Evolutionary conservation across 2,329 filamentous ascomycete species (phyloP).

Genomic region (Botrytis aclada): DNA sequence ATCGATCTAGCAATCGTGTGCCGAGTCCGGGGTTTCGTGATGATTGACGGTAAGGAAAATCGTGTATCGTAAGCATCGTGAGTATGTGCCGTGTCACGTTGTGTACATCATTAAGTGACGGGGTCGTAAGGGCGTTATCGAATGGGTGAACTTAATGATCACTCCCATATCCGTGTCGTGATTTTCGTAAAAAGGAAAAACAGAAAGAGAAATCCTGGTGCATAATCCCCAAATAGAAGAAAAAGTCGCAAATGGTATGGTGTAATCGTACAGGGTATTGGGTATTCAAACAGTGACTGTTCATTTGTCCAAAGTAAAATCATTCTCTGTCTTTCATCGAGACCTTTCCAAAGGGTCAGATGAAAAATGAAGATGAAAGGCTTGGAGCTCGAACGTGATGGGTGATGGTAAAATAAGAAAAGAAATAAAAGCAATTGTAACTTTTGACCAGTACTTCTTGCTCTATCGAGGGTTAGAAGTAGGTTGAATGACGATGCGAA

Average conservation of each 20-base stretch:
- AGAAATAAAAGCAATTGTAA: background rate
- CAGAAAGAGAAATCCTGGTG: background rate
- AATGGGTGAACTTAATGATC: background rate
- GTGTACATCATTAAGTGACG: background rate
- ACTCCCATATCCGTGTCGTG: background rate
- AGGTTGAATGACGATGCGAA: background rate
- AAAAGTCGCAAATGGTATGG: background rate
- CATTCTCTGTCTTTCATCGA: background rate
- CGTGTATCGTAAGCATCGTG: background rate
- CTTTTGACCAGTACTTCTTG: background rate
- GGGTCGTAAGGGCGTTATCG: background rate
- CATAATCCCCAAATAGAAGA: background rate
- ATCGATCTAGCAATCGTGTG: background rate
- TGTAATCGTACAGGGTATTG: conserved; percentile 4
- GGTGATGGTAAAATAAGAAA: background rate
- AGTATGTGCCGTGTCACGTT: background rate
- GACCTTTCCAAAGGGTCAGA: background rate
- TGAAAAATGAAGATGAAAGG: background rate
- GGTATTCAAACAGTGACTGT: background rate
- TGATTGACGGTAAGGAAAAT: background rate
- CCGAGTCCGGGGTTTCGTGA: conserved; percentile 4
- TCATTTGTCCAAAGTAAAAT: background rate
- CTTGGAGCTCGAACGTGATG: background rate
- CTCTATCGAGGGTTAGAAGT: background rate
- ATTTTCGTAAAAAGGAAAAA: background rate